Conservation (phyloP, 768 basidiomycete genomes). For the Termitomyces sp. region DNA sequence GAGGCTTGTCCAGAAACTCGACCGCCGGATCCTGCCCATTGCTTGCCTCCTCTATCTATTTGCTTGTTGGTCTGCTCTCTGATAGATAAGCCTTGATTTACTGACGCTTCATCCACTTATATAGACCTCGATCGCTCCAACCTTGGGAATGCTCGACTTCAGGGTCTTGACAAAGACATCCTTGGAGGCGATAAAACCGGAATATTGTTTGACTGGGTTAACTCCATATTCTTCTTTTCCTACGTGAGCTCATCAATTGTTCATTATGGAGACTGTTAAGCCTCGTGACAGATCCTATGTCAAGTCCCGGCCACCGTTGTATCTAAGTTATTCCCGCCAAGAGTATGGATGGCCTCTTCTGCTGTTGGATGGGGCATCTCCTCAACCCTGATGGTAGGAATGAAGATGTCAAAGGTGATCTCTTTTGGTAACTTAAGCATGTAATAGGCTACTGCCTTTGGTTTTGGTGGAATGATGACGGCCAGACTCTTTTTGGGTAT, state of each 20-base stretch:
- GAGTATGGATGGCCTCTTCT: slow-evolving; percentile 60
- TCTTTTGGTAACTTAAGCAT: not conserved
- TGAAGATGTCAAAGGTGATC: not conserved
- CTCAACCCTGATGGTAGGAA: slow-evolving; percentile 63
- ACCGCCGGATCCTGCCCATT: slow-evolving; percentile 65
- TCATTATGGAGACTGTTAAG: no score
- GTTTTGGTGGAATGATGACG: slow-evolving; percentile 54
- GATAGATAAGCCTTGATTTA: not conserved
- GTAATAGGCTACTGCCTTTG: slow-evolving; percentile 57
- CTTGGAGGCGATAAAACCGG: slow-evolving; percentile 70
- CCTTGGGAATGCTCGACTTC: slow-evolving; percentile 75
- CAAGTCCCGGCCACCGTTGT: slow-evolving; percentile 63
- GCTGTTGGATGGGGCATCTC: slow-evolving; percentile 76
- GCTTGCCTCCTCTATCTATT: slow-evolving; percentile 73
- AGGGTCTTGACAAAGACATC: slow-evolving; percentile 60
- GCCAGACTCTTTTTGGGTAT: slow-evolving; percentile 64
- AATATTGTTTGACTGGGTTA: slow-evolving; percentile 72
- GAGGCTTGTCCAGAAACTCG: slow-evolving; percentile 59
- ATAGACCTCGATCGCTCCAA: slow-evolving; percentile 72
- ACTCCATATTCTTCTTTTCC: slow-evolving; percentile 75
- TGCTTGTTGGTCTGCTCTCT: slow-evolving; percentile 50
- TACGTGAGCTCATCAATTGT: slow-evolving; percentile 42
- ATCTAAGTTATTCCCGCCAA: slow-evolving; percentile 68
- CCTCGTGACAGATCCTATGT: slow-evolving; percentile 52
- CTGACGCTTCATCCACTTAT: not conserved